Evolutionary conservation across 495 filamentous ascomycete genomes (phyloP).

Genomic region (Talaromyces nanjingensis): DNA sequence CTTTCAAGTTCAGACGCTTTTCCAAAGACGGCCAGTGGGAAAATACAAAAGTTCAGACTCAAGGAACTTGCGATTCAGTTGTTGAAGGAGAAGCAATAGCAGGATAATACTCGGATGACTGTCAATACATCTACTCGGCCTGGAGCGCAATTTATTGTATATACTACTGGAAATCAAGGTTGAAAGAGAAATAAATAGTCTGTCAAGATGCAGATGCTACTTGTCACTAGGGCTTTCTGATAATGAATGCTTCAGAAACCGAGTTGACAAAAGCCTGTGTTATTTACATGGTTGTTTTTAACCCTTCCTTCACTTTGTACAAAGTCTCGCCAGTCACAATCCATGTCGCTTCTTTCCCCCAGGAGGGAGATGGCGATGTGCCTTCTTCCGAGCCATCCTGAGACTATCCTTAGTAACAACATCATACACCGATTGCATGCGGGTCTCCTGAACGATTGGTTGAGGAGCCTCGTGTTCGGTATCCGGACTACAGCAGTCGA

Average conservation of each 20-base stretch:
- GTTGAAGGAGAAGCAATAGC: constrained; percentile 18
- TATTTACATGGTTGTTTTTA: neutral
- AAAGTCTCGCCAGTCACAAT: neutral
- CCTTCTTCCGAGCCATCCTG: constrained; percentile 4
- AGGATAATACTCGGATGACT: neutral
- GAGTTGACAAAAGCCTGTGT: neutral
- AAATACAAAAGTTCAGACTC: constrained; percentile 94
- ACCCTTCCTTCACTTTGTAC: neutral
- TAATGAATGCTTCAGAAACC: neutral
- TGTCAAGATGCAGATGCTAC: constrained; percentile 1
- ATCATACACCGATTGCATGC: neutral
- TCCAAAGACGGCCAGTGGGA: constrained; percentile 93
- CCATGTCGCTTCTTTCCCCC: neutral
- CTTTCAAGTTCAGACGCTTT: constrained; percentile 49
- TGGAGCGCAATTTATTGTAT: neutral
- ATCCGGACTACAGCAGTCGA: constrained; percentile 59
- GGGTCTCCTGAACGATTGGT: neutral
- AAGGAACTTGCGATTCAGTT: constrained; percentile 52
- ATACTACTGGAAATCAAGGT: neutral
- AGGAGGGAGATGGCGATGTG: constrained; percentile 8
- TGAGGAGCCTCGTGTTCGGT: neutral
- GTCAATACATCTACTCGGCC: neutral
- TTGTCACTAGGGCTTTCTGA: neutral
- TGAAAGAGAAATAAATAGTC: neutral
- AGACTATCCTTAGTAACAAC: constrained; percentile 8